phyloP scores from a whole-genome alignment of 768 basidiomycete genomes.

The Myochromella boudieri region DNA sequence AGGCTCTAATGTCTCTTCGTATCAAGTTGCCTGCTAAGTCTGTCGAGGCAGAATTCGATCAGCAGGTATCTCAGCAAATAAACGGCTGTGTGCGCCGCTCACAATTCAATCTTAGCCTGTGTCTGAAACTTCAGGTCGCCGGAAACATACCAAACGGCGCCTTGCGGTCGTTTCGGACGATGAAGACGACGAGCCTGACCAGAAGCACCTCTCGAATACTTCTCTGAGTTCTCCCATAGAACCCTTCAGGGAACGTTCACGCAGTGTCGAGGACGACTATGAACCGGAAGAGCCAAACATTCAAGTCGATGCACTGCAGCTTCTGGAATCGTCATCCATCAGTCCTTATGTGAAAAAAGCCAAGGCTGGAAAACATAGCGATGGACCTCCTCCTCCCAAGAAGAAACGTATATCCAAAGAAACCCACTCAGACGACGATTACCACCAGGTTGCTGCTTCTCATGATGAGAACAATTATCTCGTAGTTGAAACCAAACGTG shows the following conservation, averaged over 20 bases:
- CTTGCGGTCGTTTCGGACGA: conserved; percentile 29
- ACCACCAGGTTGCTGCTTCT: too few species aligned
- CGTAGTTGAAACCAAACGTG: conserved; percentile 13
- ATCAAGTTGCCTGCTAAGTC: conserved; percentile 21
- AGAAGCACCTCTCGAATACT: neutral
- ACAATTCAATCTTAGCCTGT: conserved; percentile 5
- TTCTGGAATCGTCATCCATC: conserved; percentile 5
- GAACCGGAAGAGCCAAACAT: conserved; percentile 8
- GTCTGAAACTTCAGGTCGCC: conserved; percentile 17
- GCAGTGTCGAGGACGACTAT: conserved; percentile 12
- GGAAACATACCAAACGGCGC: conserved; percentile 25
- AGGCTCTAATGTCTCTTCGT: conserved; percentile 21
- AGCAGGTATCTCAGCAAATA: conserved; percentile 19
- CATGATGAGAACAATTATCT: conserved; percentile 17
- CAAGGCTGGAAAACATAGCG: conserved; percentile 6
- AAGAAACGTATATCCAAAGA: conserved; percentile 21
- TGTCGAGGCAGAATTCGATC: conserved; percentile 5
- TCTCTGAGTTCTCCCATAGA: conserved; percentile 8
- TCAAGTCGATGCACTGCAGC: conserved; percentile 1
- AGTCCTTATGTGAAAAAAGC: conserved; percentile 3
- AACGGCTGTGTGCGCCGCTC: neutral
- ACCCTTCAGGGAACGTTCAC: conserved; percentile 7
- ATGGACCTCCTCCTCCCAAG: conserved; percentile 14
- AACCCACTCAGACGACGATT: too few species aligned
- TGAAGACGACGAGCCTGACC: conserved; percentile 19